These are phyloP conservation scores for Glycine latifolia DNA, from an alignment of 306 rosid genomes.

Conservation along the genomic window DNA sequence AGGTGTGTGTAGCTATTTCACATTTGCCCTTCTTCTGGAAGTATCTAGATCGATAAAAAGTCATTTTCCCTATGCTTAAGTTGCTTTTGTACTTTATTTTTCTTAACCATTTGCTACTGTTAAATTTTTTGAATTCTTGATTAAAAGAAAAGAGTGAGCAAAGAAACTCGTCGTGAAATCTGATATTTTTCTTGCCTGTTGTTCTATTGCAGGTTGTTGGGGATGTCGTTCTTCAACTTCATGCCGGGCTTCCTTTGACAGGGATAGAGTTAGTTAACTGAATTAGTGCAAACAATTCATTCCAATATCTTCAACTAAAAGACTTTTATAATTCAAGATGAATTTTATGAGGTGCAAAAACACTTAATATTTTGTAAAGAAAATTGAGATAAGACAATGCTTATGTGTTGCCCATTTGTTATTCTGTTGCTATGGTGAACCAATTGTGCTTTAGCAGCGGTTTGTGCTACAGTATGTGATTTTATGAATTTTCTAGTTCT, in stretches of 20 bases:
- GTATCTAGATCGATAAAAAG: not conserved
- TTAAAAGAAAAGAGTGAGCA: not conserved
- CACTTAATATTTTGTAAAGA: not conserved
- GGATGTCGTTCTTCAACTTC: too few relatives aligned
- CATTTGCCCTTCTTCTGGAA: not conserved
- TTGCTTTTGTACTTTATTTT: not conserved
- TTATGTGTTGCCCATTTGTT: not conserved
- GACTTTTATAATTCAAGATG: too few relatives aligned
- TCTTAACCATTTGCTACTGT: not conserved
- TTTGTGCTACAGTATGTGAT: too few relatives aligned
- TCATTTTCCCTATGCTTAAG: not conserved
- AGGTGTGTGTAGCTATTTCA: conserved; percentile 61
- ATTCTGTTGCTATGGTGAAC: not conserved
- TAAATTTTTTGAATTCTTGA: conserved; percentile 1
- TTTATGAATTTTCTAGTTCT: not conserved
- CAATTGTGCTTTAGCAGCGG: not conserved
- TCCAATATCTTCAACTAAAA: not conserved
- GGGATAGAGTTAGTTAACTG: conserved; percentile 83
- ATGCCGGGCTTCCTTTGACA: conserved; percentile 64
- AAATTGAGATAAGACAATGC: conserved; percentile 5
- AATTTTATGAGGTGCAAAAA: too few relatives aligned
- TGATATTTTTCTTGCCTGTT: conserved; percentile 38
- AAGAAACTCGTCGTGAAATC: conserved; percentile 12
- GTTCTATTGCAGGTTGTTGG: not conserved
- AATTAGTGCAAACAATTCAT: conserved; percentile 32